Evolutionary conservation across 371 early-diverging fungal species (phyloP).

Genomic region (Mortierella sp.): DNA sequence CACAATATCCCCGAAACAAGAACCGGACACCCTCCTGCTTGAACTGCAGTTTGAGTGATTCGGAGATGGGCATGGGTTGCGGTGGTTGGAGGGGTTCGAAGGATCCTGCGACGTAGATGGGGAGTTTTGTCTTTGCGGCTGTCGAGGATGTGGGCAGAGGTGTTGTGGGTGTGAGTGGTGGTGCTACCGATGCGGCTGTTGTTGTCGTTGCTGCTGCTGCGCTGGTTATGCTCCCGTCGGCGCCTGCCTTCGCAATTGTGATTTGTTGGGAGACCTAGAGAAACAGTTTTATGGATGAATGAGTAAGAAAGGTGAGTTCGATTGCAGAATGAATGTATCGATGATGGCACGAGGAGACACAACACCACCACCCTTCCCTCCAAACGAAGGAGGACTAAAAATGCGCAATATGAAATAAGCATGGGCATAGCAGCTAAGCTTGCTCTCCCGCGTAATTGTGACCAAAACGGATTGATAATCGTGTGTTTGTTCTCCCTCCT

Average conservation of each 20-base stretch:
- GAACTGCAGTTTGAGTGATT: conserved; percentile 40
- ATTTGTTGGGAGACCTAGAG: conserved; percentile 52
- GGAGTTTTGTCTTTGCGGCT: conserved; percentile 17
- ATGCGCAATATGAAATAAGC: conserved; percentile 7
- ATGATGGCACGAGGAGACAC: neutral
- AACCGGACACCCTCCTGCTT: conserved; percentile 55
- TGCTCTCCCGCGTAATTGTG: neutral
- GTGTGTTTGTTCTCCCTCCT: neutral
- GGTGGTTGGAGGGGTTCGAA: conserved; percentile 29
- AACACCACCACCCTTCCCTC: neutral
- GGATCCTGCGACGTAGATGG: conserved; percentile 34
- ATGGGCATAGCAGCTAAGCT: neutral
- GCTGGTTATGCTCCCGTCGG: conserved; percentile 17
- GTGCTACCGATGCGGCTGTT: conserved; percentile 35
- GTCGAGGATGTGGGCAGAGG: conserved; percentile 7
- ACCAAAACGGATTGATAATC: conserved; percentile 7
- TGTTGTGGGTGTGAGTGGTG: conserved; percentile 21
- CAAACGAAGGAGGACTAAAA: neutral
- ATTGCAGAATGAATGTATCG: neutral
- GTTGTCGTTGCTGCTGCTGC: conserved; percentile 15
- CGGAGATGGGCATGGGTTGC: conserved; percentile 38
- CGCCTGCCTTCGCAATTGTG: conserved; percentile 52
- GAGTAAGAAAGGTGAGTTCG: no score
- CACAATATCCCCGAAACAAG: conserved; percentile 52
- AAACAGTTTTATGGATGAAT: neutral